Base-by-base conservation (phyloP, 345 rosid species). In the Conringia planisiliqua region DNA sequence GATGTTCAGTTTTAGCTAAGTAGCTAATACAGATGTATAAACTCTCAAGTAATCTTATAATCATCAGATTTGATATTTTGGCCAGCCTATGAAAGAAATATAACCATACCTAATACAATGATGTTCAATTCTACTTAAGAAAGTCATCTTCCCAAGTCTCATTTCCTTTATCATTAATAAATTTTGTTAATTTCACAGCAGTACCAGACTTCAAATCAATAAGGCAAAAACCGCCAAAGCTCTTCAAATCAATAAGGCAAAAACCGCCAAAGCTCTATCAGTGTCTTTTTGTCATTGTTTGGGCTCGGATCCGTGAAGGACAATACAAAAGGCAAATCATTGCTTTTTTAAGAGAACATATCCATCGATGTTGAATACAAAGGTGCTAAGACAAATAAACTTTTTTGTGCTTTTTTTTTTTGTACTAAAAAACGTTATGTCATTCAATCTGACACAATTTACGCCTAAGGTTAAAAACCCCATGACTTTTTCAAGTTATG, bases 201-300 rank as follows among this genome's bases (percentile, higher is more conserved):
- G 38, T n/a, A 52, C 32, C 14, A 51, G 6, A 67, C 17, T 51
- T 36, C 16, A 33, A 48, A 33, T 18, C 61, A 22, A 67, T 5
- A 20, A 30, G 39, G 5, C 20, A 35, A 20, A 48, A 17, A 39
- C 73, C 55, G 42, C 11, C 54, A 68, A 26, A 55, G 64, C 39
- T 68, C 18, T 64, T n/a, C n/a, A n/a, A 48, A 33, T 18, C 61
- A 22, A 67, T 5, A 20, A 30, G 39, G 5, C 20, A 35, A 20
- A 48, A 17, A 39, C 73, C 55, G 42, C 11, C 54, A 68, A 26
- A 55, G 64, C 39, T 68, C 18, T 64, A 29, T 56, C 40, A 5
- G 35, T 42, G 55, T 30, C 54, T 57, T 57, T 71, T 71, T 46
- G 62, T 59, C 48, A 33, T 71, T 71, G 58, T 46, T 10, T 47